Evolutionary conservation across 768 basidiomycete species (phyloP), one percentile per base, ranked within the genome.

Genomic region (Lactarius indigo): DNA sequence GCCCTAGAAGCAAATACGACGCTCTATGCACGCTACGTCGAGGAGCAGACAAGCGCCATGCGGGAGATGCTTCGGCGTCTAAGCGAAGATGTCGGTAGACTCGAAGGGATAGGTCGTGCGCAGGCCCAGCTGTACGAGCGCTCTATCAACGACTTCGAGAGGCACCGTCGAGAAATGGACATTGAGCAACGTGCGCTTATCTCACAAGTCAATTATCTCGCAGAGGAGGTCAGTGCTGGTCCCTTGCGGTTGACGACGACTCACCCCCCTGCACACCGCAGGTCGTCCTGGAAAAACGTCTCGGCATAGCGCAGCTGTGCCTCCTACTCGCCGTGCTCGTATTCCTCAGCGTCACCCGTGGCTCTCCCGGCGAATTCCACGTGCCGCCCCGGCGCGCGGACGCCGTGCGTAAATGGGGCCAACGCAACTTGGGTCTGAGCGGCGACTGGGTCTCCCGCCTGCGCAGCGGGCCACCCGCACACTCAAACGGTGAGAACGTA

Each of bases 1-100:
- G 85, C 86, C 7, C 83, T 98, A 17, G 96, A 98, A 76, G 84
- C 84, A 10, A 97, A 96, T 71, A 90, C 94, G 57, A 92, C 92
- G 0, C 81, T 98, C 4, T 89, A 92, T 54, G 84, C 87, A 26
- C 77, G 87, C 20, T 98, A 97, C 74, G 87, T 97, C 15, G 94
- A 95, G 71, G 94, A 96, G 73, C 96, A 98, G 73, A 90, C 88
- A 0, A 76, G 82, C 17, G 85, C 86, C 35, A 84, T 97, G 23
- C 80, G 92, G 5, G 89, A 90, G 41, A 83, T 92, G 57, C 80
- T 98, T 39, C 83, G 83, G 64, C 80, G 90, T 23, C 77, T 98
- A 9, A 86, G 87, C 18, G 89, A 91, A 72, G 89, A 96, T 70
- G 79, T 96, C 13, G 89, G 90, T 7, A 80, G 91, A 41, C 76